Base-by-base conservation (phyloP, 1,284 basidiomycete genomes). In the Sanghuangporus weigelae region DNA sequence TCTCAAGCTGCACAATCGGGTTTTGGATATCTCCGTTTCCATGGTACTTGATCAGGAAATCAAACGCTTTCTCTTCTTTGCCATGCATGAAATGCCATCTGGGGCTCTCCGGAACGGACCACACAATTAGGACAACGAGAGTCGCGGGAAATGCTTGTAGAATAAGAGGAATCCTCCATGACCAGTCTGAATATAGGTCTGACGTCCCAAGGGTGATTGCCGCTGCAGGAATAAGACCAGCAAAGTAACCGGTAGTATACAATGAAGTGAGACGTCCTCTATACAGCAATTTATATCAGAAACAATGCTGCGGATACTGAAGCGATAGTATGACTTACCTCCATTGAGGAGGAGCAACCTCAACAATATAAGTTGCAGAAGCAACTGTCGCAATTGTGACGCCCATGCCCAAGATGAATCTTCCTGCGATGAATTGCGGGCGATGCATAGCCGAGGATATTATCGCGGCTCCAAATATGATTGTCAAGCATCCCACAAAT, bases 281-380 rank as follows among this genome's bases (percentile, higher is more conserved):
- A 23, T 1, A 48, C 2, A 38, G 23, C 3, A 35, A 7, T 10
- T 12, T 11, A 0, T 4, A 16, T 35, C 16, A n/a, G 12, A 2
- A 8, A 16, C 21, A 19, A 12, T 16, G 14, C n/a, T 21, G 16
- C 19, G 21, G 2, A 31, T 12, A 11, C 7, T n/a, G 12, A 3
- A 23, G 3, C 5, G 44, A 40, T 19, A 19, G 11, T 3, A 56
- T 14, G 2, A 11, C 36, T 4, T 59, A 70, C 68, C 77, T 72
- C 75, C 78, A 80, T 59, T 77, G 75, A 21, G 79, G 79, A 21
- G 79, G 78, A n/a, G 78, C 75, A 65, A 80, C 75, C 66, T 80
- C 79, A 57, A 78, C 74, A 26, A 74, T 75, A 71, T 79, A 80
- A 10, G 76, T 73, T 7, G 77, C 77, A 14, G 77, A 77, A 19